Evolutionary conservation across 371 early-diverging fungal species (phyloP).

Genomic region (Mucor sp.): DNA sequence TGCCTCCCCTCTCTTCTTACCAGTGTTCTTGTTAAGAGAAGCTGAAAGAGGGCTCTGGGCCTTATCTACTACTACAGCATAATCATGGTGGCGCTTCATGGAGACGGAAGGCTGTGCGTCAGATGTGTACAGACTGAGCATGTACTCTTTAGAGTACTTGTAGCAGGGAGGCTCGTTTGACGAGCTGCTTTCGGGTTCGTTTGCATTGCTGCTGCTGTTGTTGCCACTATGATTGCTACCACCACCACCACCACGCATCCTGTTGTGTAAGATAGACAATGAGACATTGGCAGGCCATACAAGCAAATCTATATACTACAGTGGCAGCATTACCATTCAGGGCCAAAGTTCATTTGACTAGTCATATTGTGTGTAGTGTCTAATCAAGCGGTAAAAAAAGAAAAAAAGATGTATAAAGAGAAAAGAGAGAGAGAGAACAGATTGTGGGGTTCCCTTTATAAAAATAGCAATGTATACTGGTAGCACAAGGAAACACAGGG

Average conservation of each 20-base stretch:
- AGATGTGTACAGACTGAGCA: conserved; percentile 63
- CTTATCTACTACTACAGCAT: neutral
- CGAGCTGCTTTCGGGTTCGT: neutral
- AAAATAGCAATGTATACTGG: neutral
- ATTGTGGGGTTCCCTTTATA: neutral
- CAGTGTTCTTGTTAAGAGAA: neutral
- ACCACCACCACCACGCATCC: conserved; percentile 9
- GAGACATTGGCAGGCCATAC: neutral
- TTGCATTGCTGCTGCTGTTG: neutral
- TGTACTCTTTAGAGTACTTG: conserved; percentile 66
- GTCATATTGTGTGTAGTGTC: neutral
- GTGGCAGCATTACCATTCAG: conserved; percentile 16
- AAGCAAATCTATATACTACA: no score
- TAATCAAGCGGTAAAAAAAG: neutral
- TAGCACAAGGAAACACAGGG: neutral
- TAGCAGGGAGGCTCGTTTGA: conserved; percentile 45
- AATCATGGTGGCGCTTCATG: neutral
- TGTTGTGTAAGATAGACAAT: neutral
- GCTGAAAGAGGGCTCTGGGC: neutral
- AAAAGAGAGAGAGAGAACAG: neutral
- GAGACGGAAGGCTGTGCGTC: conserved; percentile 21
- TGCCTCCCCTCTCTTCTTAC: neutral
- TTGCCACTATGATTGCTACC: no score
- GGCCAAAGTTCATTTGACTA: conserved; percentile 17
- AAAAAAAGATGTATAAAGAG: neutral